Conservation (phyloP, 495 filamentous ascomycete genomes). For the Tuber aestivum region DNA sequence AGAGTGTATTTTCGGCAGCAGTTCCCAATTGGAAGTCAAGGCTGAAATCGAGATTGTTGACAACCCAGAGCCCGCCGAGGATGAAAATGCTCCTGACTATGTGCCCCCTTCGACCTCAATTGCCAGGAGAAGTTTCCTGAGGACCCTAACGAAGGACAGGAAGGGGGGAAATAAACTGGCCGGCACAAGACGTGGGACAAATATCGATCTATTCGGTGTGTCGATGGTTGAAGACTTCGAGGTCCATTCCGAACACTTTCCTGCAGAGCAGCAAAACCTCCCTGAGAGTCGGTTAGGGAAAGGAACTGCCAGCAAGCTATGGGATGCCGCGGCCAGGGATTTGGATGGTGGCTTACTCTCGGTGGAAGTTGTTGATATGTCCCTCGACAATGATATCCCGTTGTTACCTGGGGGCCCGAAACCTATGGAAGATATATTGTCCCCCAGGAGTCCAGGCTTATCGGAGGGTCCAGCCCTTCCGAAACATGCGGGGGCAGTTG, state of each 20-base stretch:
- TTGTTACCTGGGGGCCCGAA: background rate
- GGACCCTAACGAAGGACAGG: conserved; percentile 40
- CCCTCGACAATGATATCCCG: conserved; percentile 45
- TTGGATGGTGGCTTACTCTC: conserved; percentile 56
- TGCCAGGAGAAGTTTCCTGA: conserved; percentile 39
- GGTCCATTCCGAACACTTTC: conserved; percentile 3
- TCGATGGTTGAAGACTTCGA: background rate
- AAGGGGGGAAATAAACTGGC: conserved; percentile 12
- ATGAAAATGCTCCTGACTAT: conserved; percentile 25
- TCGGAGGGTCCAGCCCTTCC: background rate
- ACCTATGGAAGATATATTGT: background rate
- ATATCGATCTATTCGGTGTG: conserved; percentile 3
- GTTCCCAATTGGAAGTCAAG: conserved; percentile 75
- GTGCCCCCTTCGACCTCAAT: conserved; percentile 33
- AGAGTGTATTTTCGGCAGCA: conserved; percentile 85
- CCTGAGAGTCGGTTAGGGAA: conserved; percentile 13
- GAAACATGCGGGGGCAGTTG: background rate
- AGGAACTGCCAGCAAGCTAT: conserved; percentile 49
- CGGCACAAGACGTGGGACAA: conserved; percentile 6
- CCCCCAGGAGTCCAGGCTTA: background rate
- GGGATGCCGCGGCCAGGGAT: conserved; percentile 64
- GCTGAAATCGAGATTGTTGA: conserved; percentile 66
- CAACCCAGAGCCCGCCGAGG: conserved; percentile 31
- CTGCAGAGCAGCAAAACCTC: conserved; percentile 2
- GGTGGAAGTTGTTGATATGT: conserved; percentile 54